Evolutionary conservation across 345 rosid genomes (phyloP), one percentile per base, ranked within the genome.

Genomic region (Eucalyptus globulus): DNA sequence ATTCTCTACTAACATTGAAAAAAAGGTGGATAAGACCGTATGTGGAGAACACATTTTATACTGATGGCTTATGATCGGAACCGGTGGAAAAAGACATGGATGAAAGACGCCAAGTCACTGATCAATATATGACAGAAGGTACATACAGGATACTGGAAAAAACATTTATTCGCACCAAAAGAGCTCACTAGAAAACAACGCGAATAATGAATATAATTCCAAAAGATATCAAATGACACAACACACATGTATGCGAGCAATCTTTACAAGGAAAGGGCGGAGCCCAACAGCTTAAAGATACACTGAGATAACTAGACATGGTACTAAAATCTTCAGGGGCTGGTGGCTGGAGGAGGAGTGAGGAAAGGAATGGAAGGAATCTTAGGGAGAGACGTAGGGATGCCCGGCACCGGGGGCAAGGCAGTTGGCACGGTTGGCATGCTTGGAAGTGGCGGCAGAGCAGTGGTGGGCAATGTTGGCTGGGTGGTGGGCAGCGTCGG

Each of bases 301-400:
- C 83, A 3, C 15, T 72, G 45, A 34, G 44, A 44, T 37, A 72
- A 19, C 45, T 24, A 19, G 14, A 72, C 12, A 6, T 19, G 1
- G 45, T 87, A 14, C 43, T 31, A 67, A n/a, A 56, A 62, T 17
- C 26, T 51, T 90, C 87, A 91, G 49, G 93, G 91, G 72, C 87
- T 88, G 37, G 86, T 89, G 26, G 90, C 86, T 29, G 92, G 92
- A 37, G 92, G 91, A 43, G 93, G 94, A 12, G 93, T 49, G 53
- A 93, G 49, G 89, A 93, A 90, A 4, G 91, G 94, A 43, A 93
- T 72, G 43, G 94, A 81, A 31, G 95, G 94, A 86, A 92, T 88
- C 60, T 87, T 34, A 22, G 90, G 89, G 16, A 93, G 92, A 53
- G 90, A 44, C 5, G 89, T 58, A 7, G 93, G 92, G 14, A 91